A percentile compares a stretch with the other conserved stretches of the same genome.
phyloP scores from a whole-genome alignment of 2,329 filamentous ascomycete species.

The Cercospora sojina region DNA sequence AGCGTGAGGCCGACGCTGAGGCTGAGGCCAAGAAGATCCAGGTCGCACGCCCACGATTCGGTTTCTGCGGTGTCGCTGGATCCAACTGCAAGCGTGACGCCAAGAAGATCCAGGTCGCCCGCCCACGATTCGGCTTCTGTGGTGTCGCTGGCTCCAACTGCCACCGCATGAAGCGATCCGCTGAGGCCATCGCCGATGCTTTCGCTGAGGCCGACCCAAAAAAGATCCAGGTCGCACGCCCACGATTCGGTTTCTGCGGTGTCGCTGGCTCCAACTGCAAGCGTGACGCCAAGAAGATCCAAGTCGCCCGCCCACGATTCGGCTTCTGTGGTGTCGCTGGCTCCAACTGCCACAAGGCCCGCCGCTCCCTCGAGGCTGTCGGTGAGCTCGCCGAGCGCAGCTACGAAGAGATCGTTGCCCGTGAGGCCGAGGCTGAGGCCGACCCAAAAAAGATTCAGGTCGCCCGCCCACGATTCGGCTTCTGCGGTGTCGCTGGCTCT shows the following conservation, averaged over 20 bases:
- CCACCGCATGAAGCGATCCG: conserved; percentile 41
- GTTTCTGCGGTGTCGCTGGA: background rate
- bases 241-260: conserved; percentile 38
- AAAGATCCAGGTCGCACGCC: conserved; percentile 27
- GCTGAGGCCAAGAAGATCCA: background rate
- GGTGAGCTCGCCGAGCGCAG: conserved; percentile 23
- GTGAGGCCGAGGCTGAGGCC: conserved; percentile 29
- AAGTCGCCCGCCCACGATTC: background rate
- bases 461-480: conserved; percentile 11
- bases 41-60: background rate
- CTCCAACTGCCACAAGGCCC: conserved; percentile 40
- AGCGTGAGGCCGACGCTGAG: background rate
- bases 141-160: conserved; percentile 24
- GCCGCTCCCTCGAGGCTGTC: conserved; percentile 46
- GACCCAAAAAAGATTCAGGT: conserved; percentile 24
- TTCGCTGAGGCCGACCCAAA: conserved; percentile 22
- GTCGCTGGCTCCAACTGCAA: conserved; percentile 43
- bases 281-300: conserved; percentile 29
- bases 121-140: conserved; percentile 17
- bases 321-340: conserved; percentile 26
- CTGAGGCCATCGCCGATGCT: conserved; percentile 44
- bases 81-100: background rate
- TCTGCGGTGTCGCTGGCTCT: conserved; percentile 44
- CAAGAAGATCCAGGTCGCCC: conserved; percentile 24
- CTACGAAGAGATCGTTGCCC: conserved; percentile 23